Evolutionary conservation across 2,329 filamentous ascomycete genomes (phyloP).

Genomic region (Aulographum hederae): DNA sequence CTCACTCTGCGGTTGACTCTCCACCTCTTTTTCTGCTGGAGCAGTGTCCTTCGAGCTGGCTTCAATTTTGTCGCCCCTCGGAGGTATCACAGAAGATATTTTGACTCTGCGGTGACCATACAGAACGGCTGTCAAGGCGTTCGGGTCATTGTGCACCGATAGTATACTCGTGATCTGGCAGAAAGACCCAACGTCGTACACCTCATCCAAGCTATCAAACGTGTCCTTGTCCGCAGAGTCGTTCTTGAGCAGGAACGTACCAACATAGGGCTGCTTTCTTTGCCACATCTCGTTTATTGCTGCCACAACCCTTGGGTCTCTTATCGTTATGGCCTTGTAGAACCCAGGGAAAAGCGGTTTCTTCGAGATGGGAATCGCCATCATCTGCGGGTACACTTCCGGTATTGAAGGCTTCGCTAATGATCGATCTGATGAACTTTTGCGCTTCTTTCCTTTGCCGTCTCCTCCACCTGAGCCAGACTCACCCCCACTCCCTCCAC

Average conservation of each 20-base stretch:
- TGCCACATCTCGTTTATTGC: constrained; percentile 96
- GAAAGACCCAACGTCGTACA: constrained; percentile 92
- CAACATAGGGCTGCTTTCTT: constrained; percentile 90
- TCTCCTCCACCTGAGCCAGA: constrained; percentile 20
- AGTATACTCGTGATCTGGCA: constrained; percentile 96
- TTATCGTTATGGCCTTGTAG: constrained; percentile 96
- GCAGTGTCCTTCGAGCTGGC: constrained; percentile 9
- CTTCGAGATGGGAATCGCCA: constrained; percentile 91
- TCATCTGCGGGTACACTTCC: constrained; percentile 91
- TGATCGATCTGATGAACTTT: constrained; percentile 48
- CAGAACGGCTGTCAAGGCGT: constrained; percentile 74
- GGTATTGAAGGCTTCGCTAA: constrained; percentile 79
- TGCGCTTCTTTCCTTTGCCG: constrained; percentile 55
- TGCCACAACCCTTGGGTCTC: constrained; percentile 74
- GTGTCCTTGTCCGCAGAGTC: constrained; percentile 86
- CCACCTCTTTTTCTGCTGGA: constrained; percentile 22
- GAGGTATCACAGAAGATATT: constrained; percentile 66
- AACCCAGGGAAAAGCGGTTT: constrained; percentile 91
- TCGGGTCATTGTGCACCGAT: constrained; percentile 71
- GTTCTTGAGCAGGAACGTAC: constrained; percentile 92
- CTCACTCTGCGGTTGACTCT: constrained; percentile 30
- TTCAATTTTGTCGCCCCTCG: constrained; percentile 23
- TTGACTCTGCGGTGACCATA: constrained; percentile 93
- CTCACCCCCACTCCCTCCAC: constrained; percentile 27
- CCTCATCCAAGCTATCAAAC: constrained; percentile 77